Base-by-base conservation (phyloP, 495 filamentous ascomycete genomes). In the Penicillium simplicissimum region DNA sequence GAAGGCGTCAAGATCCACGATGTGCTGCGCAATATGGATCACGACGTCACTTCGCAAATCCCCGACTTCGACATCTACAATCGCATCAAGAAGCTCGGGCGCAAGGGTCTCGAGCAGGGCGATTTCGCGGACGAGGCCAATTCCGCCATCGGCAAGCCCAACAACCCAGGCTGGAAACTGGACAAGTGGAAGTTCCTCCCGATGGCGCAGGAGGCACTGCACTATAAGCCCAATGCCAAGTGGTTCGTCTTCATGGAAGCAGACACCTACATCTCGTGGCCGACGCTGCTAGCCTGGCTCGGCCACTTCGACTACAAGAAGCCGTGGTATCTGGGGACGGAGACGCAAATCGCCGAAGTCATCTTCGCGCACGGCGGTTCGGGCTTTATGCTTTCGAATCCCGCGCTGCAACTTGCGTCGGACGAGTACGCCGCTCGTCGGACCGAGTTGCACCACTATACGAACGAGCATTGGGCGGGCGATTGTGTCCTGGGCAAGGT, bases 181-280 rank as follows among this genome's bases (percentile, higher is more conserved):
- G 84, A 86, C 60, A 85, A 85, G 63, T 86, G 82, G 82, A 86
- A 85, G 68, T 82, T 83, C 61, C 63, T 86, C 14, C 83, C 82
- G 14, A 85, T 85, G 81, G 72, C 81, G 4, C 74, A 80, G 58
- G 72, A 79, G 59, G 75, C 82, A 1, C 74, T 80, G 45, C 62
- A 61, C 9, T 57, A 69, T 45, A 76, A 76, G 36, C 79, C 81
- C 15, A 69, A 80, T 48, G 81, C 82, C 19, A 82, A 87, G 59
- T 90, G 86, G 85, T 90, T 85, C 65, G 66, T 90, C 49, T 88
- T 90, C 66, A 84, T 89, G 71, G 87, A 90, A 55, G 86, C 86
- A 8, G 87, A 90, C 70, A 87, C 87, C 5, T 87, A 87, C 64
- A 74, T 88, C 52, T 79, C 87, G 10, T 89, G 86, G 85, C 72